phyloP scores from a whole-genome alignment of 805 yeast genomes.

The Ogataea naganishii region DNA sequence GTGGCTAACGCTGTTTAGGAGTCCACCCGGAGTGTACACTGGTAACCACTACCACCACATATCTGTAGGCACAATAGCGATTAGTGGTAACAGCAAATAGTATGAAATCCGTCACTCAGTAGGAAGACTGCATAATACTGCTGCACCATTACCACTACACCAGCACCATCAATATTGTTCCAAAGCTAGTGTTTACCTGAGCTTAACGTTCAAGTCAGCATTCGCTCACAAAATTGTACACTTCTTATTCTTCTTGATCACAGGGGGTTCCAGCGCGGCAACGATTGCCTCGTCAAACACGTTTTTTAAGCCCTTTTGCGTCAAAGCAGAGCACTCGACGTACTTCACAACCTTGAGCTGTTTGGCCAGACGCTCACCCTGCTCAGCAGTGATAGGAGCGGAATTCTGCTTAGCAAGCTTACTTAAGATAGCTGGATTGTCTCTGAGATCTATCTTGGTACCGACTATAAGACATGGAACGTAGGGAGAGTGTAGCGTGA shows the following conservation, averaged over 20 bases:
- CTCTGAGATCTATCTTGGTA: constrained; percentile 91
- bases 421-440: constrained; percentile 84
- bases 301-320: constrained; percentile 93
- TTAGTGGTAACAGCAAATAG: too few relatives aligned
- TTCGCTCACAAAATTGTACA: constrained; percentile 65
- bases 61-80: too few relatives aligned
- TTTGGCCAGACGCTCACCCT: constrained; percentile 88
- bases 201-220: too few relatives aligned
- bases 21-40: too few relatives aligned
- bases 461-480: constrained; percentile 97
- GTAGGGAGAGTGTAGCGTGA: constrained; percentile 90
- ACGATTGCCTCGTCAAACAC: constrained; percentile 99
- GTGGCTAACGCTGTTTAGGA: too few relatives aligned
- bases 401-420: constrained; percentile 86
- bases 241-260: constrained; percentile 69
- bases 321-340: constrained; percentile 95
- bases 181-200: too few relatives aligned
- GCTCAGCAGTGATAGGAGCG: constrained; percentile 75
- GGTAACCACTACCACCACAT: too few relatives aligned
- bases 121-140: too few relatives aligned
- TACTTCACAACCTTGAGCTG: constrained; percentile 93
- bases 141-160: too few relatives aligned
- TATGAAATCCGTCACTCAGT: too few relatives aligned
- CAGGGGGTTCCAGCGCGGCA: constrained; percentile 96
- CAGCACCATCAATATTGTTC: too few relatives aligned